phyloP scores from a whole-genome alignment of 805 yeast species.

The Cyberlindnera galapagoensis region DNA sequence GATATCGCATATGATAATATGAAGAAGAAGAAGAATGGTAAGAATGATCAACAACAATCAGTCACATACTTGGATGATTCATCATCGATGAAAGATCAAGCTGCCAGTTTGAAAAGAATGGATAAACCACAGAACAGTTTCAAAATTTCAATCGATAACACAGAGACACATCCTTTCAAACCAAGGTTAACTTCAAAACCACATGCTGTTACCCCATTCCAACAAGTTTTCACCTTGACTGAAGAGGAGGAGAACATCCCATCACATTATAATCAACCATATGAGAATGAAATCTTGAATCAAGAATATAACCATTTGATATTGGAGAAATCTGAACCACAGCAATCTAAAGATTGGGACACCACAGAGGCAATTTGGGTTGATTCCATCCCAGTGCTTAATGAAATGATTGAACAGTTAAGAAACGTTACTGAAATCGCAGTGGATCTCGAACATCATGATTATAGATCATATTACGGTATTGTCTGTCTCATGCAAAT shows the following conservation, averaged over 20 bases:
- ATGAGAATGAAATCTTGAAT: slow-evolving; percentile 61
- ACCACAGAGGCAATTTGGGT: slow-evolving; percentile 65
- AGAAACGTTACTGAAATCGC: slow-evolving; percentile 59
- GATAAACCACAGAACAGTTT: slow-evolving; percentile 70
- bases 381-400: slow-evolving; percentile 46
- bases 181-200: slow-evolving; percentile 75
- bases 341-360: slow-evolving; percentile 57
- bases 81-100: slow-evolving; percentile 10
- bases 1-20: slow-evolving; percentile 58
- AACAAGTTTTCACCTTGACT: slow-evolving; percentile 40
- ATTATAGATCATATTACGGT: slow-evolving; percentile 84
- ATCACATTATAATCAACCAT: slow-evolving; percentile 73
- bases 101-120: slow-evolving; percentile 26
- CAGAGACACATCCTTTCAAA: slow-evolving; percentile 64
- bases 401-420: slow-evolving; percentile 49
- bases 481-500: slow-evolving; percentile 91
- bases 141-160: slow-evolving; percentile 53
- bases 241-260: slow-evolving; percentile 38
- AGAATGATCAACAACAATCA: slow-evolving; percentile 7
- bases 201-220: slow-evolving; percentile 49
- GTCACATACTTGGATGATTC: slow-evolving; percentile 49
- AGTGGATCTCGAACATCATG: slow-evolving; percentile 95
- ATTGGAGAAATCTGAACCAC: slow-evolving; percentile 38
- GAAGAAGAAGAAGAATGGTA: slow-evolving; percentile 12
- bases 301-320: slow-evolving; percentile 64